phyloP scores from a whole-genome alignment of 208 protist species.

The Crithidia mellificae region DNA sequence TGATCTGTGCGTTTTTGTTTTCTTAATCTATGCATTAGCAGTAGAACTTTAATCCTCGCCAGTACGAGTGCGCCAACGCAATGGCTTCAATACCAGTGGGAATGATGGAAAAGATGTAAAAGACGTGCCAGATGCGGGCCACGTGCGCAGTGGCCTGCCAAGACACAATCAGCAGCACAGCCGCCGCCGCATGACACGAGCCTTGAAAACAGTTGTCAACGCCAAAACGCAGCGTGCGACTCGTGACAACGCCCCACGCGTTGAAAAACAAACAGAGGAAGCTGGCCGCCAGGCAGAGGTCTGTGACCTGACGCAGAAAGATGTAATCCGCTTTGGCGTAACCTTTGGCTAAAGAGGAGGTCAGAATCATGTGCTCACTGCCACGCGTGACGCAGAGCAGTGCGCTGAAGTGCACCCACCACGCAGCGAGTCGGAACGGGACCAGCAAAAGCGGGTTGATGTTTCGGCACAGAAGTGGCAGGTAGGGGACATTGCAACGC shows the following conservation, averaged over 20 bases:
- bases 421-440: constrained; percentile 53
- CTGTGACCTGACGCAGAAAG: constrained; percentile 41
- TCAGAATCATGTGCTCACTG: constrained; percentile 58
- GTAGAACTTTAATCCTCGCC: constrained; percentile 47
- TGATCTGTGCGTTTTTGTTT: too few species aligned
- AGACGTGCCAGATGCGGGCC: constrained; percentile 63
- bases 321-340: constrained; percentile 45
- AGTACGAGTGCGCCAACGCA: constrained; percentile 50
- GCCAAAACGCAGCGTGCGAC: constrained; percentile 65
- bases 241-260: constrained; percentile 55
- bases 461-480: constrained; percentile 34
- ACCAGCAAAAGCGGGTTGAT: constrained; percentile 55
- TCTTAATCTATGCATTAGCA: constrained; percentile 21
- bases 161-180: constrained; percentile 54
- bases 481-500: constrained; percentile 14
- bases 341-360: constrained; percentile 32
- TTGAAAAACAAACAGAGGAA: constrained; percentile 59
- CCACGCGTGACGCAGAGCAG: constrained; percentile 53
- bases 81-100: constrained; percentile 63
- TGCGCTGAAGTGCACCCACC: constrained; percentile 55
- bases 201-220: constrained; percentile 63
- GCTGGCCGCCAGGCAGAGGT: constrained; percentile 47
- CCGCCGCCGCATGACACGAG: constrained; percentile 46
- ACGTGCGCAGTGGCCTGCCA: constrained; percentile 56
- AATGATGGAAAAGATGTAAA: constrained; percentile 75